These are phyloP conservation scores for Psidium guajava DNA, from an alignment of 345 rosid genomes.

Conservation along the genomic window DNA sequence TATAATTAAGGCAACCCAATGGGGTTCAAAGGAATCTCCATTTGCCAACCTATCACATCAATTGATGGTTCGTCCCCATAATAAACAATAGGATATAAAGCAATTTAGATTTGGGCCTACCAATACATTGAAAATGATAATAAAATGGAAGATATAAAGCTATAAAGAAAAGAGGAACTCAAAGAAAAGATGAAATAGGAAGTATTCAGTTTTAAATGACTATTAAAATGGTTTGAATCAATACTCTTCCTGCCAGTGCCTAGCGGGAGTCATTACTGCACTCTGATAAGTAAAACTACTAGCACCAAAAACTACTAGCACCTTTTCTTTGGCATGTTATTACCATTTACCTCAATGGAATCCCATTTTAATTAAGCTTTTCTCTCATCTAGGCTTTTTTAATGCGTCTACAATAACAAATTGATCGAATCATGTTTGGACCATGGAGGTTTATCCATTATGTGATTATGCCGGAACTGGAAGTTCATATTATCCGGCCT, in stretches of 20 bases:
- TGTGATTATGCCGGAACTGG: background rate
- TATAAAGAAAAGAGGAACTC: background rate
- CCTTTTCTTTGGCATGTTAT: background rate
- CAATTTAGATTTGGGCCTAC: background rate
- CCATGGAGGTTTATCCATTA: background rate
- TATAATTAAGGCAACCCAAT: background rate
- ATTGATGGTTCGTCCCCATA: background rate
- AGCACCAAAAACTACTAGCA: background rate
- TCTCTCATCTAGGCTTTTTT: background rate
- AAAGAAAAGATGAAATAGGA: background rate
- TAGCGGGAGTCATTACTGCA: background rate
- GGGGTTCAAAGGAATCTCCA: background rate
- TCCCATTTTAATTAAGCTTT: background rate
- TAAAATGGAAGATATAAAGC: background rate
- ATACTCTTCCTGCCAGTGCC: background rate
- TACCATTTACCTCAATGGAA: background rate
- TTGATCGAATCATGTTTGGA: background rate
- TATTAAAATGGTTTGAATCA: background rate
- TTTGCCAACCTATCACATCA: background rate
- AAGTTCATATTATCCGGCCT: background rate
- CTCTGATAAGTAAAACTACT: background rate
- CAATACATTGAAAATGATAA: background rate
- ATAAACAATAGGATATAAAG: background rate
- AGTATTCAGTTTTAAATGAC: background rate
- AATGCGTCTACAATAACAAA: background rate